Evolutionary conservation across 2,329 filamentous ascomycete genomes (phyloP).

Genomic region (Diplodia mutila): DNA sequence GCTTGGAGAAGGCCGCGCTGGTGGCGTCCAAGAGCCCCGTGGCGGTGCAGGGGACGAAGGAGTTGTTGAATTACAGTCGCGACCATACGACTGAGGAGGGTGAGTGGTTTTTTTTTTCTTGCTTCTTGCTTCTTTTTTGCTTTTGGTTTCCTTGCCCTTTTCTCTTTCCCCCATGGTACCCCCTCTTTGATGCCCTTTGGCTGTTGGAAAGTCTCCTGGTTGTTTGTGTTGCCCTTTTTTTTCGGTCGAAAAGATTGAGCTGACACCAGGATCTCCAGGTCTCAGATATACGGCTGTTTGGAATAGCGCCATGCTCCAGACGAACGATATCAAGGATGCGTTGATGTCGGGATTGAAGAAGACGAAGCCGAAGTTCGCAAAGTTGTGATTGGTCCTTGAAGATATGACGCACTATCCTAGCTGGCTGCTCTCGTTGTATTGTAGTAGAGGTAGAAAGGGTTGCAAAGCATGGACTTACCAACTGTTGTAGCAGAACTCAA

Average conservation of each 20-base stretch:
- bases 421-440: background rate
- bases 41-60: slow-evolving; percentile 85
- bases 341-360: slow-evolving; percentile 77
- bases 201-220: too few species aligned
- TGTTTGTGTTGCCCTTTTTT: background rate
- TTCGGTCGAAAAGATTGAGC: background rate
- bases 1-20: slow-evolving; percentile 63
- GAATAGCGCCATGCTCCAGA: slow-evolving; percentile 85
- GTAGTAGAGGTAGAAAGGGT: background rate
- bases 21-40: slow-evolving; percentile 85
- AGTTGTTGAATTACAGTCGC: slow-evolving; percentile 78
- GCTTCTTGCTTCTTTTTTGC: slow-evolving; percentile 6
- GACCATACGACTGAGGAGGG: slow-evolving; percentile 77
- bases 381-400: slow-evolving; percentile 60
- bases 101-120: slow-evolving; percentile 12
- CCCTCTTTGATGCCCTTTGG: too few species aligned
- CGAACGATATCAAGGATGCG: slow-evolving; percentile 73
- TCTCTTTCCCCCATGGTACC: too few species aligned
- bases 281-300: slow-evolving; percentile 83
- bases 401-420: background rate
- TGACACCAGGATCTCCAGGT: slow-evolving; percentile 35
- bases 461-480: background rate
- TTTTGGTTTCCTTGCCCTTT: background rate
- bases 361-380: slow-evolving; percentile 80
- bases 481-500: background rate